Evolutionary conservation across 2,329 filamentous ascomycete genomes (phyloP).

Genomic region (Zymoseptoria pseudotritici): DNA sequence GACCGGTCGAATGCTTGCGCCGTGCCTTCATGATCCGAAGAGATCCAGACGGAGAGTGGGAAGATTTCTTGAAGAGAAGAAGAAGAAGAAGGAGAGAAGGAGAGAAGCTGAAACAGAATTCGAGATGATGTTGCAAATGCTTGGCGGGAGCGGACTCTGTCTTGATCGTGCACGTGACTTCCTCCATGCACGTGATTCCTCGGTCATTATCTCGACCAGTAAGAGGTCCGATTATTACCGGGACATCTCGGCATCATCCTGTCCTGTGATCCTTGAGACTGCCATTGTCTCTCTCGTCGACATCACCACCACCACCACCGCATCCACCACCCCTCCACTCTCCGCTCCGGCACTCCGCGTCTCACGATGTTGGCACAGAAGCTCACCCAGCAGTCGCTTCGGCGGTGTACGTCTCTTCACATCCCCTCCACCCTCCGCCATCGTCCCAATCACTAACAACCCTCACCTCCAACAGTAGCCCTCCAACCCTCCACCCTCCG

Average conservation of each 20-base stretch:
- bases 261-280: not conserved
- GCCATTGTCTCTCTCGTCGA: conserved; percentile 18
- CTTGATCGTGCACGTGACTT: not conserved
- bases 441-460: conserved; percentile 8
- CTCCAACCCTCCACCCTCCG: conserved; percentile 41
- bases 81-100: not conserved
- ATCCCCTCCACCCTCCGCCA: not conserved
- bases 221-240: not conserved
- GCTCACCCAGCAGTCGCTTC: conserved; percentile 37
- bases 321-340: conserved; percentile 4
- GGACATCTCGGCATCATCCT: not conserved
- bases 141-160: conserved; percentile 2
- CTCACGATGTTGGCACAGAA: conserved; percentile 39
- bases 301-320: conserved; percentile 15
- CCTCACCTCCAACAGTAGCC: conserved; percentile 29
- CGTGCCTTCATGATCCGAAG: conserved; percentile 23
- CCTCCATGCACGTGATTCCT: not conserved
- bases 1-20: conserved; percentile 20
- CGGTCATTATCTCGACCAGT: not conserved
- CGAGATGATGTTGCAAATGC: not conserved
- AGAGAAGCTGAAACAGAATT: not conserved
- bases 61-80: conserved; percentile 23
- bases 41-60: conserved; percentile 26
- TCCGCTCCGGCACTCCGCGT: conserved; percentile 9
- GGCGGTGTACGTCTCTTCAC: conserved; percentile 17